Evolutionary conservation across 169 alveolate species (phyloP).

Genomic region (Hammondia hammondi): DNA sequence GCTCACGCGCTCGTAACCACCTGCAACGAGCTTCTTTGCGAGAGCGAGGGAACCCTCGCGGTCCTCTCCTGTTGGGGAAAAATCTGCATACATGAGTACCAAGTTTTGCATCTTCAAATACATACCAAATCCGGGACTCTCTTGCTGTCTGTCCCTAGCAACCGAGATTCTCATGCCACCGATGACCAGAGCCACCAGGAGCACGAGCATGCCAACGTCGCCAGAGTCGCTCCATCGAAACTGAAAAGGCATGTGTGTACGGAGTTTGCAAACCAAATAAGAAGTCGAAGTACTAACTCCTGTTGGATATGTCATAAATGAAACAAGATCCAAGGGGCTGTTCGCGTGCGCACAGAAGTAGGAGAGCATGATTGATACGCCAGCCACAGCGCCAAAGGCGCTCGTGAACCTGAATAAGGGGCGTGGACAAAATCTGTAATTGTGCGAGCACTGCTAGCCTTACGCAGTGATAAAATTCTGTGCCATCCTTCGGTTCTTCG

Average conservation of each 20-base stretch:
- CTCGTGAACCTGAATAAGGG: constrained; percentile 11
- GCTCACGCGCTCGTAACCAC: background rate
- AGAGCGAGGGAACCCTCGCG: background rate
- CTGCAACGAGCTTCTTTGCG: background rate
- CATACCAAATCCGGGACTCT: constrained; percentile 54
- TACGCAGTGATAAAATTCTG: constrained; percentile 38
- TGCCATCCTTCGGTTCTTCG: background rate
- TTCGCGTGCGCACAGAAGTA: background rate
- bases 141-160: constrained; percentile 33
- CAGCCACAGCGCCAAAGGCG: constrained; percentile 48
- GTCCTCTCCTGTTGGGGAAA: background rate
- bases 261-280: background rate
- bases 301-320: constrained; percentile 44
- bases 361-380: background rate
- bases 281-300: background rate
- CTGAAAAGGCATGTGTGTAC: background rate
- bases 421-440: background rate
- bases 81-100: background rate
- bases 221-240: constrained; percentile 50
- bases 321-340: constrained; percentile 25
- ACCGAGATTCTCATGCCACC: background rate
- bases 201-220: constrained; percentile 6
- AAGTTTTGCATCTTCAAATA: background rate
- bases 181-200: background rate
- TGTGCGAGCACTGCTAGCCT: background rate